Evolutionary conservation across 2,329 filamentous ascomycete species (phyloP).

Genomic region (Alternaria solani): DNA sequence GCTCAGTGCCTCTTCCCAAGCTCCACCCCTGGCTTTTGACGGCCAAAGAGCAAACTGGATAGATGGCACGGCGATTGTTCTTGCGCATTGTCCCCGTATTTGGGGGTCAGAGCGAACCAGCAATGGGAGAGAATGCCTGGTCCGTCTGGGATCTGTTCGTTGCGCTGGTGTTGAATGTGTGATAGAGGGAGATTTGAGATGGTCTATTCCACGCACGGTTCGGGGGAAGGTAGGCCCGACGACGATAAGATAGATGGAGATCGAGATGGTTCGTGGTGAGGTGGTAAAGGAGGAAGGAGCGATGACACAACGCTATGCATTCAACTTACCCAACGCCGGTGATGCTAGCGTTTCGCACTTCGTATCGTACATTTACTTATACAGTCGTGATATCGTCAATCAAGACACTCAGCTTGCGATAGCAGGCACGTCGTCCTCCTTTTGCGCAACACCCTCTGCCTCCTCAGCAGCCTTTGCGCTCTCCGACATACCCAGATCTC

Average conservation of each 20-base stretch:
- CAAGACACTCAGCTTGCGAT: slow-evolving; percentile 10
- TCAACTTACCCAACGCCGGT: slow-evolving; percentile 22
- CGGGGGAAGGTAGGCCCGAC: not conserved
- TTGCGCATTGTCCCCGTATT: slow-evolving; percentile 27
- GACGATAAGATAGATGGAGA: not conserved
- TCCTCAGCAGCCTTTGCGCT: slow-evolving; percentile 29
- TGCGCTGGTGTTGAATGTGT: slow-evolving; percentile 32
- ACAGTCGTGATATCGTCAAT: slow-evolving; percentile 6
- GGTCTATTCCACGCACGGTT: not conserved
- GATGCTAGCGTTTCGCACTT: slow-evolving; percentile 23
- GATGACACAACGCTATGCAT: slow-evolving; percentile 17
- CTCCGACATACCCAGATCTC: slow-evolving; percentile 72
- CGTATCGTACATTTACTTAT: slow-evolving; percentile 26
- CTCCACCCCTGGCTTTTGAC: not conserved
- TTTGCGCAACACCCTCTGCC: slow-evolving; percentile 26
- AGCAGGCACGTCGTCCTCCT: slow-evolving; percentile 26
- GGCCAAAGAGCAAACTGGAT: slow-evolving; percentile 8
- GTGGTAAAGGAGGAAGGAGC: slow-evolving; percentile 11
- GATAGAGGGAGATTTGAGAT: slow-evolving; percentile 4
- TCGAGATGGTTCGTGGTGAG: not conserved
- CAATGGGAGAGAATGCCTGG: slow-evolving; percentile 28
- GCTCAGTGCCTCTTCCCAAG: slow-evolving; percentile 26
- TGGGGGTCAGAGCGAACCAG: slow-evolving; percentile 32
- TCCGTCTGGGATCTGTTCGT: slow-evolving; percentile 41
- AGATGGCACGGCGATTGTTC: slow-evolving; percentile 28